A percentile compares a stretch with the other conserved stretches of the same genome.
Evolutionary conservation across 2,329 filamentous ascomycete genomes (phyloP).

Genomic region (Pseudophaeomoniella oleicola): DNA sequence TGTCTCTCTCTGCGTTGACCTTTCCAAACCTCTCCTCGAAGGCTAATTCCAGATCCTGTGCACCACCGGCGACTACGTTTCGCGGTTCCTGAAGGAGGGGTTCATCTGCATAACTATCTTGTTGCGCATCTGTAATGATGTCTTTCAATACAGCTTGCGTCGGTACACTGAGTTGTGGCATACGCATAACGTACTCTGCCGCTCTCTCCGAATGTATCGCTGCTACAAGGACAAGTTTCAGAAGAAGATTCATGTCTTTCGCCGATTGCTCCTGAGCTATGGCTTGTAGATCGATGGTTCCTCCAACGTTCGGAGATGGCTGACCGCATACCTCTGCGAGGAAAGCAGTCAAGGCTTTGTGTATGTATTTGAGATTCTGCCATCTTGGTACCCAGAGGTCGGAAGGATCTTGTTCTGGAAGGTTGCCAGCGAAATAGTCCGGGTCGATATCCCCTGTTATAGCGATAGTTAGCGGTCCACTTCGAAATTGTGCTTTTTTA

Average conservation of each 20-base stretch:
- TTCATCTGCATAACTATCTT: conserved; percentile 18
- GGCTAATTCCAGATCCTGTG: conserved; percentile 28
- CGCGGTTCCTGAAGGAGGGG: background rate
- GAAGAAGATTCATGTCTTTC: conserved; percentile 36
- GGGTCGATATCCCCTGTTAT: conserved; percentile 29
- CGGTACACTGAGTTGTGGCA: conserved; percentile 26
- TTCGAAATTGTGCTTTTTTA: background rate
- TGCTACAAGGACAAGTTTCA: conserved; percentile 49
- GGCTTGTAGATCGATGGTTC: conserved; percentile 29
- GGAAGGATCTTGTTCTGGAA: conserved; percentile 27
- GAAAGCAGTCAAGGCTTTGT: conserved; percentile 30
- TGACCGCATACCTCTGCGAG: conserved; percentile 30
- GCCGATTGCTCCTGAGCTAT: conserved; percentile 28
- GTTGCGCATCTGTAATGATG: conserved; percentile 31
- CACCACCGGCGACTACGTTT: background rate
- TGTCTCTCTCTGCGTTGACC: conserved; percentile 42
- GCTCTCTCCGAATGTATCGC: conserved; percentile 44
- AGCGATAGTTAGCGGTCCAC: conserved; percentile 5
- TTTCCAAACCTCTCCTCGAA: conserved; percentile 34
- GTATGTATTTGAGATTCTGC: conserved; percentile 33
- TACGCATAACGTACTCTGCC: conserved; percentile 37
- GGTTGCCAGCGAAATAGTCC: conserved; percentile 30
- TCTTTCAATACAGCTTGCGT: conserved; percentile 31
- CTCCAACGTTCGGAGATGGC: conserved; percentile 22
- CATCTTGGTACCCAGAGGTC: conserved; percentile 33